These are phyloP conservation scores for Xylaria sp. DNA, from an alignment of 2,329 filamentous ascomycete species.

Conservation along the genomic window DNA sequence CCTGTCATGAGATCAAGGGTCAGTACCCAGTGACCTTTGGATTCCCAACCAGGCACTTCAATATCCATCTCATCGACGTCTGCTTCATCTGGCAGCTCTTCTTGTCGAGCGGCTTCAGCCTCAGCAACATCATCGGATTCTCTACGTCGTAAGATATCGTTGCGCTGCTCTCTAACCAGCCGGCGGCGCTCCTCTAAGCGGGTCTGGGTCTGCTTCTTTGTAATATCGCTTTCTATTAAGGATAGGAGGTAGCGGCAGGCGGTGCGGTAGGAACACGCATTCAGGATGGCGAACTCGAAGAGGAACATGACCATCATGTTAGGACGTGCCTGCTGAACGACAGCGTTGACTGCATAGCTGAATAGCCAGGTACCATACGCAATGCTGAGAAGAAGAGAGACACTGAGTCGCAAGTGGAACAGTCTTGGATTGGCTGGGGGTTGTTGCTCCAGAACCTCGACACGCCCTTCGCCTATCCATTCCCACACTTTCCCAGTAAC, in stretches of 20 bases:
- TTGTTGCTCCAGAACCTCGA: conserved; percentile 95
- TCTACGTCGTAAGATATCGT: conserved; percentile 62
- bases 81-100: conserved; percentile 71
- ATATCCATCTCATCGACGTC: conserved; percentile 93
- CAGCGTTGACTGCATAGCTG: conserved; percentile 81
- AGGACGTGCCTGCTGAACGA: conserved; percentile 87
- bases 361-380: conserved; percentile 84
- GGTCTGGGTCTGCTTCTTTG: conserved; percentile 76
- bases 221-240: conserved; percentile 79
- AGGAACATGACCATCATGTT: conserved; percentile 99
- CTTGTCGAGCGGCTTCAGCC: conserved; percentile 59
- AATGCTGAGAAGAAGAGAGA: conserved; percentile 82
- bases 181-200: conserved; percentile 74
- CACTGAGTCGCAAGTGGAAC: conserved; percentile 84
- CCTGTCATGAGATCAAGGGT: conserved; percentile 86
- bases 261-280: conserved; percentile 83
- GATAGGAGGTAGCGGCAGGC: conserved; percentile 81
- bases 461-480: conserved; percentile 95
- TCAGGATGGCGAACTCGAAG: conserved; percentile 93
- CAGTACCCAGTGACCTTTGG: conserved; percentile 92
- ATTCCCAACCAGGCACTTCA: conserved; percentile 95
- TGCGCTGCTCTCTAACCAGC: conserved; percentile 71
- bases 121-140: conserved; percentile 59
- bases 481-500: conserved; percentile 97
- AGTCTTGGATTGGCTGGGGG: conserved; percentile 87